A percentile compares a stretch with the other conserved stretches of the same genome.
Conservation (phyloP, 1,284 basidiomycete species). For the Ustilago vetiveriae region DNA sequence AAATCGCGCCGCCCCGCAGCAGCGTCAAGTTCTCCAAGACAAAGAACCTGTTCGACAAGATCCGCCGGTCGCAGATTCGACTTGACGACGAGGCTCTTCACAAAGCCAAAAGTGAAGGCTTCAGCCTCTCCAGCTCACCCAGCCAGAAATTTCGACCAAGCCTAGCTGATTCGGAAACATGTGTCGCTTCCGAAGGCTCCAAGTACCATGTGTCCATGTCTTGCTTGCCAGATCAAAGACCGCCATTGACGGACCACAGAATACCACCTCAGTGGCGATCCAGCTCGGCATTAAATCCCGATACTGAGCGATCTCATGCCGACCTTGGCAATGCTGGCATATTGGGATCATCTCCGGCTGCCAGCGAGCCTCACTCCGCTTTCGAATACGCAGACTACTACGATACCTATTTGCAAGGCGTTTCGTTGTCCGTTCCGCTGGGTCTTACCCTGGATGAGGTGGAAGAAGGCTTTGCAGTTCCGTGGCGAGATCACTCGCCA, state of each 20-base stretch:
- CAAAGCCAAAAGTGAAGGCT: conserved; percentile 7
- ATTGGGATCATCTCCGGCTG: conserved; percentile 11
- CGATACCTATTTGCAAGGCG: conserved; percentile 5
- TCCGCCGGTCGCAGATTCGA: conserved; percentile 28
- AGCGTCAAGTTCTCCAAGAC: conserved; percentile 23
- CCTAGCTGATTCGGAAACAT: not conserved
- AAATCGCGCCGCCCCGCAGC: conserved; percentile 1
- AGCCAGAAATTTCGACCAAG: not conserved
- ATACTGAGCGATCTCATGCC: not conserved
- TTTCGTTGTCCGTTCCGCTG: not conserved
- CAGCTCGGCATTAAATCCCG: not conserved
- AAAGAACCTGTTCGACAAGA: conserved; percentile 17
- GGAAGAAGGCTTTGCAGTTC: not conserved
- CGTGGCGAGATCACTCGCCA: conserved; percentile 20
- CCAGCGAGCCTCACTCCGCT: conserved; percentile 17
- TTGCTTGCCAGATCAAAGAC: not conserved
- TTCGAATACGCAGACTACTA: conserved; percentile 38
- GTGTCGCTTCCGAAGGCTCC: not conserved
- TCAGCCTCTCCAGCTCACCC: not conserved
- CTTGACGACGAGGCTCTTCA: conserved; percentile 26
- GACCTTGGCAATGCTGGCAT: not conserved
- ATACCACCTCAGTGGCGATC: conserved; percentile 25
- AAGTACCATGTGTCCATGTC: conserved; percentile 7
- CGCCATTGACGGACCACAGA: not conserved
- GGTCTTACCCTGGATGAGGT: not conserved